Evolutionary conservation across 345 rosid species (phyloP).

Genomic region (Adansonia digitata): DNA sequence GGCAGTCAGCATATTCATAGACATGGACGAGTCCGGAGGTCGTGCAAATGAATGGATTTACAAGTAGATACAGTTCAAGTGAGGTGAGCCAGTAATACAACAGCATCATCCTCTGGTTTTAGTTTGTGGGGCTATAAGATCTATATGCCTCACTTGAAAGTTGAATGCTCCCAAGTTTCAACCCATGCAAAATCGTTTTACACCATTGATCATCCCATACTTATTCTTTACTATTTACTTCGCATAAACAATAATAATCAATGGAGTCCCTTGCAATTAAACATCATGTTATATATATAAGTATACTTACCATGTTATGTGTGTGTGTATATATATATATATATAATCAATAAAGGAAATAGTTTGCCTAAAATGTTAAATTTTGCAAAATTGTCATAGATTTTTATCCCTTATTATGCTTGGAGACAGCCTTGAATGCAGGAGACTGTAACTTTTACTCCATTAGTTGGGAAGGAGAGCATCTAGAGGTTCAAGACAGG

Average conservation of each 20-base stretch:
- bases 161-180: neutral
- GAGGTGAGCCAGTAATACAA: constrained; percentile 38
- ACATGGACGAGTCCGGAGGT: constrained; percentile 90
- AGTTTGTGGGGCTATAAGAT: neutral
- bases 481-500: neutral
- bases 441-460: too few species aligned
- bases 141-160: neutral
- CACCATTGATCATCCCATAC: neutral
- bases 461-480: neutral
- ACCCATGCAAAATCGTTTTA: too few species aligned
- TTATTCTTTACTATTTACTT: neutral
- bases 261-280: neutral
- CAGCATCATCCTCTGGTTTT: neutral
- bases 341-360: neutral
- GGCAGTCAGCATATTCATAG: constrained; percentile 99
- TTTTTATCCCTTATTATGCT: too few species aligned
- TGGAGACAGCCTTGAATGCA: neutral
- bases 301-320: too few species aligned
- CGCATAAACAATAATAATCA: neutral
- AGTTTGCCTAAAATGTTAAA: neutral
- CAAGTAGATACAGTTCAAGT: too few species aligned
- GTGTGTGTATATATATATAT: too few species aligned
- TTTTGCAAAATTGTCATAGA: neutral
- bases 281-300: neutral
- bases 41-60: constrained; percentile 97